These are phyloP conservation scores for Murraya koenigii DNA, from an alignment of 345 rosid species.

Conservation along the genomic window DNA sequence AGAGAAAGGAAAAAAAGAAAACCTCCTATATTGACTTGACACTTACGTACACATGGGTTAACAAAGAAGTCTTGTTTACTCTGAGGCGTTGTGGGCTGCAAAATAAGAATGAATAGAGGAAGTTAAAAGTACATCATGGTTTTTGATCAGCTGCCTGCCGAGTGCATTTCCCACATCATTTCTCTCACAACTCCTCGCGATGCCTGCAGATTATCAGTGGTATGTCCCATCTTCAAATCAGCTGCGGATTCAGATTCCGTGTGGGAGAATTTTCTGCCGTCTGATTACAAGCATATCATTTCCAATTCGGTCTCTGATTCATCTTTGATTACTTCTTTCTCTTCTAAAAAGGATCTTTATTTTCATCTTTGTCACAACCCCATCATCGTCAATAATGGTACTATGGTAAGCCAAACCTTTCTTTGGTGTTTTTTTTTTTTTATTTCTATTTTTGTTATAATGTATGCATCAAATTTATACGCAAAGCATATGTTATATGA, in stretches of 20 bases:
- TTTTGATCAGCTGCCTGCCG: slow-evolving; percentile 25
- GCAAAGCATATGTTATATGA: too few species aligned
- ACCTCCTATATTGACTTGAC: too few species aligned
- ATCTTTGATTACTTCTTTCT: neutral
- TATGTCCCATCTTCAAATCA: slow-evolving; percentile 26
- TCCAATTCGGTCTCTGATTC: slow-evolving; percentile 7
- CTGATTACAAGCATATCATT: slow-evolving; percentile 23
- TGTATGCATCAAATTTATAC: too few species aligned
- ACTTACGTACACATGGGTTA: too few species aligned
- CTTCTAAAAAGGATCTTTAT: slow-evolving; percentile 34
- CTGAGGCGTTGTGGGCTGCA: too few species aligned
- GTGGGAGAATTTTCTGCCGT: slow-evolving; percentile 39
- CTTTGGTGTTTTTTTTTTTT: neutral
- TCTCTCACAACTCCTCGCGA: slow-evolving; percentile 38
- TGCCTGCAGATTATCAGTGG: slow-evolving; percentile 29
- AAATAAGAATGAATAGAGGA: too few species aligned
- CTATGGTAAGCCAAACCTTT: slow-evolving; percentile 12
- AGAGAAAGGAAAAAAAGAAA: too few species aligned
- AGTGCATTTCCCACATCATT: slow-evolving; percentile 33
- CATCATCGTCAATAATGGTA: slow-evolving; percentile 26
- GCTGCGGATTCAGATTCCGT: slow-evolving; percentile 37
- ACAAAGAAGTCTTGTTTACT: too few species aligned
- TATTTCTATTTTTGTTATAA: too few species aligned
- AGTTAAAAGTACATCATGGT: too few species aligned
- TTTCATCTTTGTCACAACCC: slow-evolving; percentile 26